Conservation (phyloP, 805 yeast species). For the Yarrowia sp. region DNA sequence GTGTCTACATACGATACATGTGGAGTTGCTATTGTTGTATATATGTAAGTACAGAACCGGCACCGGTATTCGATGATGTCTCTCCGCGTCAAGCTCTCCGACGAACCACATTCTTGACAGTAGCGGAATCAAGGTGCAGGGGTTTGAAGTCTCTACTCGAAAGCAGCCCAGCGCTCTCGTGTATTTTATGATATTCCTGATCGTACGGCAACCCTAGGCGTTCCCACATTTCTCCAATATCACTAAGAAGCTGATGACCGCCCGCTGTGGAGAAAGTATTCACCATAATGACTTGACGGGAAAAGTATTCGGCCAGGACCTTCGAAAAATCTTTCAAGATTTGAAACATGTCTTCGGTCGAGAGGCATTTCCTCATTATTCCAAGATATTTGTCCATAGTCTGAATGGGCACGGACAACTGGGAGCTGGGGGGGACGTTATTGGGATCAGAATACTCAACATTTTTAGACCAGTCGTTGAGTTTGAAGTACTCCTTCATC, state of each 20-base stretch:
- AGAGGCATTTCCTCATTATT: conserved; percentile 49
- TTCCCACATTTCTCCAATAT: conserved; percentile 49
- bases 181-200: conserved; percentile 2
- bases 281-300: conserved; percentile 52
- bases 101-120: conserved; percentile 14
- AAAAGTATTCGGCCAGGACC: conserved; percentile 51
- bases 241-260: conserved; percentile 50
- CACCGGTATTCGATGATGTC: too few relatives aligned
- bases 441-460: conserved; percentile 33
- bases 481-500: conserved; percentile 52
- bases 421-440: conserved; percentile 42
- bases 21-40: too few relatives aligned
- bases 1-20: too few relatives aligned
- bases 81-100: neutral
- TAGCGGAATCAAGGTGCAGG: neutral
- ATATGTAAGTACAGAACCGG: too few relatives aligned
- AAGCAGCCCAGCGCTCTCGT: conserved; percentile 22
- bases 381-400: conserved; percentile 47
- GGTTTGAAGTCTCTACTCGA: conserved; percentile 25
- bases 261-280: conserved; percentile 51
- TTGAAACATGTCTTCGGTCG: conserved; percentile 48
- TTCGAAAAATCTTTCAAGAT: conserved; percentile 47
- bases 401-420: conserved; percentile 46
- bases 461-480: conserved; percentile 48
- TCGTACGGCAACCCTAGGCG: conserved; percentile 13